Evolutionary conservation across 2,329 filamentous ascomycete genomes (phyloP), one percentile per base, ranked within the genome.

Genomic region (Pseudocercospora fijiensis): DNA sequence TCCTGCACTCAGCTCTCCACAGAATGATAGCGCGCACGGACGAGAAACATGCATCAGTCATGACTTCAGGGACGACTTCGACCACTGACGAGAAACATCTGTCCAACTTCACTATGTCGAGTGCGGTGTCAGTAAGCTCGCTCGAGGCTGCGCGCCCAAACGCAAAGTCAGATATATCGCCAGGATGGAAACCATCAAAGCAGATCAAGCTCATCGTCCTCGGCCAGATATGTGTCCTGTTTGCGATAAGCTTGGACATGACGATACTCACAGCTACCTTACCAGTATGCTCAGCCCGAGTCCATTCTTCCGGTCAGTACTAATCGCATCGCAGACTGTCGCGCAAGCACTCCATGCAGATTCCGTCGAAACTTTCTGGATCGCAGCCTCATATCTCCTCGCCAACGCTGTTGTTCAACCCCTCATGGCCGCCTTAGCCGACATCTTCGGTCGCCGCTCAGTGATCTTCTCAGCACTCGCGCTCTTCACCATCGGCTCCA

Each of bases 181-280:
- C 43, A 30, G 41, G 60, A 62, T 81, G 80, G 78, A 76, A 71
- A 45, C 76, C 79, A 0, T 73, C 74, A 8, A 74, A 74, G 52
- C 73, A 75, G 61, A 77, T 82, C 66, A 79, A 74, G 71, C 69
- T 79, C 18, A 73, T 81, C 26, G 75, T 82, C 65, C 67, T 75
- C 26, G 78, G 76, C 10, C 72, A 83, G 27, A 75, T 78, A 24
- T 66, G 82, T 28, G 72, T 82, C 45, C 79, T 80, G 5, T 76
- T 83, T 68, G 80, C 83, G 75, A 82, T 83, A 45, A 78, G 79
- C 3, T 77, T 84, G 43, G 80, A 84, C 68, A 78, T 79, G 10
- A 82, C 81, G 0, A 78, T 83, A 30, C 71, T 83, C 47, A 80
- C 81, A 6, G 75, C 81, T 7, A 74, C 79, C 0, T 66, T 83